Base-by-base conservation (phyloP, 164 flowering plant species). In the Magnolia officinalis region DNA sequence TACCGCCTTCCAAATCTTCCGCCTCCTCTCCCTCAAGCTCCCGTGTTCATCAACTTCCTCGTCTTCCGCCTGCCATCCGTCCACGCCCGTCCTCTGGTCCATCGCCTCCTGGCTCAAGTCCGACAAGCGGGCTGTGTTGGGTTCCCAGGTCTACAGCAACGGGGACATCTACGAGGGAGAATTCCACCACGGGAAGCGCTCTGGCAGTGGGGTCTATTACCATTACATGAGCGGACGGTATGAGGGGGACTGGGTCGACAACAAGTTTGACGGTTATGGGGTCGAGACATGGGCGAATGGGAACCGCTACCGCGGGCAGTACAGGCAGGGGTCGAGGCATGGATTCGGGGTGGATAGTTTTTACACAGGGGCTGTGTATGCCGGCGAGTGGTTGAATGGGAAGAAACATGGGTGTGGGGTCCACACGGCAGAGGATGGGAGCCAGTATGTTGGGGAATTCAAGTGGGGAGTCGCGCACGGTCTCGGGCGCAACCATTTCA, bases 251-350 rank as follows among this genome's bases (percentile, higher is more conserved):
- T 92, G 97, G 97, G 81, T 90, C 51, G 94, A 89, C 75, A 92
- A 83, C 79, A 88, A 88, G 81, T 92, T 89, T 76, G 96, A 90
- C 83, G 96, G 96, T 5, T 85, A 78, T 85, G 97, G 97, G 1
- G 93, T 92, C 1, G 97, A 92, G 81, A 91, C 97, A 1, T 91
- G 97, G 97, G 95, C 91, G 0, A 85, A 79, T 76, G 97, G 97
- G 58, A 91, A 95, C 74, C 80, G 93, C 49, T 92, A 91, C 73
- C 83, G 95, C 0, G 97, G 97, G 23, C 97, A 92, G 72, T 92
- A 24, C 26, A 24, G 26, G 26, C 26, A 24, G 26, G 26, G 26
- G 26, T 24, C 1, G 26, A 24, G 26, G 26, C 26, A 24, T 24
- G 26, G 26, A 24, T 24, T 24, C 26, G 26, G 26, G 26, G 1